Evolutionary conservation across 148 eudicot species (phyloP), one percentile per base, ranked within the genome.

Genomic region (Beta vulgaris): DNA sequence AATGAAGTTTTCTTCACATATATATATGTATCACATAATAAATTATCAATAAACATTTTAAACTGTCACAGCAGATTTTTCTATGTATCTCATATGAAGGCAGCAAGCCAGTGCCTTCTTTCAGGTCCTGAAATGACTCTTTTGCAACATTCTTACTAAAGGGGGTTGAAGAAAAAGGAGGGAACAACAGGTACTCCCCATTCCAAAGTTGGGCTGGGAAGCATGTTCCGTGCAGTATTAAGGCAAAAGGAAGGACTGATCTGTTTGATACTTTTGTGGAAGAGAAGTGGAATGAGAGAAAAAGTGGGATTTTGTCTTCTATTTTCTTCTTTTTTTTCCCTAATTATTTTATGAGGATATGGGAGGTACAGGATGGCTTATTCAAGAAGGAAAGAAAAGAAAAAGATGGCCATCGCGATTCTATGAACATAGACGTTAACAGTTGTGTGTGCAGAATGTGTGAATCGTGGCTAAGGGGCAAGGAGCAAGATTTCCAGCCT

Each of bases 401-500:
- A 57, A 40, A 39, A 11, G 49, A 37, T 26, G 74, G 63, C 69
- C 59, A 54, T 46, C 69, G 73, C 71, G 80, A 78, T 77, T 32
- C 68, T 86, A 85, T 84, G 84, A 86, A 85, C 88, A 85, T 44
- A 72, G 73, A 84, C 67, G 40, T 72, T 74, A 75, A 74, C 62
- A 77, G 71, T 35, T 73, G 42, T 68, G 72, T 84, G 76, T 57
- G 40, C 62, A 53, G 71, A 71, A 71, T n/a, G n/a, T n/a, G 76
- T 42, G 77, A 77, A 69, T 49, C 25, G 69, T 32, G 72, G 76
- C 78, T 37, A 54, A 68, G 80, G 49, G 79, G 75, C 36, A 77
- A 55, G 48, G 43, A 73, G 75, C 48, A 81, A 85, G 72, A 79
- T 74, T 71, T 67, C 72, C 59, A 57, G 78, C 42, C 62, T 76